Evolutionary conservation across 441 rosid species (phyloP), one percentile per base, ranked within the genome.

Genomic region (Gossypium lobatum): DNA sequence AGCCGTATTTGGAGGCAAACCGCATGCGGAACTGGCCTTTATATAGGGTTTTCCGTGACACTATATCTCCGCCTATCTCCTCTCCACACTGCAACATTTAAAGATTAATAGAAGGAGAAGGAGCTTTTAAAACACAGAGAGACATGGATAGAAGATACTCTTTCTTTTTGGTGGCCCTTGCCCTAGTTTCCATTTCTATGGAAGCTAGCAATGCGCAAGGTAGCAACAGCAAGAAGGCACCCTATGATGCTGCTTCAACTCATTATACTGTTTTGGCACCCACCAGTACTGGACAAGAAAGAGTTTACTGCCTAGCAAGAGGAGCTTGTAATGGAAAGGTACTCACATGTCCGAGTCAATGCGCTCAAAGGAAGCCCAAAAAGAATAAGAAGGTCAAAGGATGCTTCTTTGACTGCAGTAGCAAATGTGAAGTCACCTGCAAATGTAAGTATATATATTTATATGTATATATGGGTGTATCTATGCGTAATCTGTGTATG

Each of bases 381-480:
- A 57, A 39, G 16, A 87, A 82, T 81, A 84, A 53, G 77, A 64
- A 85, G 79, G 70, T 76, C 21, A 91, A 89, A 71, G 89, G 88
- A 13, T 89, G 96, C 83, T 88, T 84, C 83, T 62, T 91, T 68
- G 88, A 91, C 59, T 91, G 92, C 86, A 83, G 94, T 62, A 88
- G 86, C 90, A 90, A 81, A 80, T 91, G 97, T 64, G 98, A 93
- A 85, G 96, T 81, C 87, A 90, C 89, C 37, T 93, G 98, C 90
- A 90, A 85, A 80, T 88, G 98, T 93, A 86, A 83, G 93, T 71
- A 10, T 23, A 58, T 57, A 8, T 34, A 18, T 25, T 18, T 69
- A 37, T 62, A 16, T 61, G 18, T 8, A 4, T 17, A 21, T 34
- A 1, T 61, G 65, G 17, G 6, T 26, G 5, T 61, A 14, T 59